phyloP scores from a whole-genome alignment of 495 filamentous ascomycete genomes.

The Ramalina intermedia region DNA sequence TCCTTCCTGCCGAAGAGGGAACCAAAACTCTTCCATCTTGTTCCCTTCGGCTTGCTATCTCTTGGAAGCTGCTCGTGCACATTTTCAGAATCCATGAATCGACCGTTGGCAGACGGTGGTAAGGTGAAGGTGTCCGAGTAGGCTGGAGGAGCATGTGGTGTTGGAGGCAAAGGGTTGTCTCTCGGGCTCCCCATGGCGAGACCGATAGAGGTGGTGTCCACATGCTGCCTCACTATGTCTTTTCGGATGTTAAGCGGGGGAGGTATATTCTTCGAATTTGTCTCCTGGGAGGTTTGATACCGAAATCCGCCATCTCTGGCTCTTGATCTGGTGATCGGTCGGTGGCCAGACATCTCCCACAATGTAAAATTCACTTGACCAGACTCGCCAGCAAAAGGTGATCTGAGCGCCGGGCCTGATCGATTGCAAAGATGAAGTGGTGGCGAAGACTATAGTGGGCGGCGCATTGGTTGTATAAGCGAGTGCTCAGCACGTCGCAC shows the following conservation, averaged over 20 bases:
- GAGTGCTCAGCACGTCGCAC: slow-evolving; percentile 1
- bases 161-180: slow-evolving; percentile 17
- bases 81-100: not conserved
- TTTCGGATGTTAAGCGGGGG: not conserved
- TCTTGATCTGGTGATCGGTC: slow-evolving; percentile 4
- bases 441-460: not conserved
- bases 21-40: slow-evolving; percentile 45
- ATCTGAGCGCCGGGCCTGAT: not conserved
- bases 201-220: slow-evolving; percentile 30
- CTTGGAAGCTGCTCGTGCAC: slow-evolving; percentile 6
- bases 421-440: not conserved
- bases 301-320: not conserved
- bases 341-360: slow-evolving; percentile 4
- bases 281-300: not conserved
- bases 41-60: slow-evolving; percentile 27
- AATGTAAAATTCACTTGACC: not conserved
- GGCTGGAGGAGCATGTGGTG: slow-evolving; percentile 8
- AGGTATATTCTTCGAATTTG: not conserved
- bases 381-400: not conserved
- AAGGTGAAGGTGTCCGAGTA: not conserved
- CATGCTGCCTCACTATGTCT: not conserved
- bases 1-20: slow-evolving; percentile 34
- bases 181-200: slow-evolving; percentile 40
- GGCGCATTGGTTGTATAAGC: not conserved
- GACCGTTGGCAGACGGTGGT: not conserved